Percentiles rank a stretch among this genome's conserved stretches.
Evolutionary conservation across 495 filamentous ascomycete genomes (phyloP).

Genomic region (Immersiella caudata): DNA sequence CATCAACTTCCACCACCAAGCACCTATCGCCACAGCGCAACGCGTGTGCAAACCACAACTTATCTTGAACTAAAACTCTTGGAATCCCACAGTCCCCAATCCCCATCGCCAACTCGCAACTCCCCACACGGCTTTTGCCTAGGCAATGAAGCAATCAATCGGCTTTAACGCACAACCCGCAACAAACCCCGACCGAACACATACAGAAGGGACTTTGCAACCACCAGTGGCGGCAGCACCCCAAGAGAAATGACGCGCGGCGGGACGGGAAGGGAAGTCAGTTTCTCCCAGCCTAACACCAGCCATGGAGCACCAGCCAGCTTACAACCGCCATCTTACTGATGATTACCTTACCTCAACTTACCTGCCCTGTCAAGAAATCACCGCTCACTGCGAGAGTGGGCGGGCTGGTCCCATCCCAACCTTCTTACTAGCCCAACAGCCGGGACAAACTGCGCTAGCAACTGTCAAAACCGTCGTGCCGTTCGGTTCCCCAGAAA

Average conservation of each 20-base stretch:
- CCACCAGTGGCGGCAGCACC: background rate
- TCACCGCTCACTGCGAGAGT: too few relatives aligned
- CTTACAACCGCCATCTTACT: background rate
- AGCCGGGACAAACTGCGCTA: too few relatives aligned
- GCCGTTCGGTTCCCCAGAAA: too few relatives aligned
- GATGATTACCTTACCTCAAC: background rate
- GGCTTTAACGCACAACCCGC: background rate
- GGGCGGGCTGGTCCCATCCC: too few relatives aligned
- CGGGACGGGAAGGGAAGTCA: background rate
- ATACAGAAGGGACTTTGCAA: background rate
- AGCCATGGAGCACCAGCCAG: background rate
- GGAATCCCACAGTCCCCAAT: background rate
- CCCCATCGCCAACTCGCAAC: background rate
- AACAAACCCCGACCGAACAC: background rate
- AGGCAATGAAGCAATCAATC: conserved; percentile 1
- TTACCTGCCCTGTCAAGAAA: too few relatives aligned
- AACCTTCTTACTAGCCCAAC: too few relatives aligned
- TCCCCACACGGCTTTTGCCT: background rate
- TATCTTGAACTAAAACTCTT: background rate
- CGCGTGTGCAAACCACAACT: background rate
- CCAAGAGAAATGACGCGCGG: background rate
- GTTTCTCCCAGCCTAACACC: background rate
- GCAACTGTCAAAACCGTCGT: too few relatives aligned
- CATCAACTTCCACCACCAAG: background rate
- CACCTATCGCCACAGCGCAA: background rate